Evolutionary conservation across 345 rosid genomes (phyloP), one percentile per base, ranked within the genome.

Genomic region (Lumnitzera racemosa): DNA sequence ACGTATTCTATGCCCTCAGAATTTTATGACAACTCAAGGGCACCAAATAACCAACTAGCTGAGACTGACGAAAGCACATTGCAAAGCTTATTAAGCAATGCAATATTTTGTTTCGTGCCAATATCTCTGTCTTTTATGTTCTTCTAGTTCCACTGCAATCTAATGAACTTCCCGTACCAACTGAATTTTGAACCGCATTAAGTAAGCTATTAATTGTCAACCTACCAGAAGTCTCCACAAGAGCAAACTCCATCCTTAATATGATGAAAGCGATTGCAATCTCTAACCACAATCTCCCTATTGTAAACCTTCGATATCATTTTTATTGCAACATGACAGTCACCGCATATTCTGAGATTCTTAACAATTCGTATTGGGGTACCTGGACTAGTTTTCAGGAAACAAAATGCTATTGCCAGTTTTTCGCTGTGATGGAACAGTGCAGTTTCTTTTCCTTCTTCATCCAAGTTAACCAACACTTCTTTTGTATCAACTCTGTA

Each of bases 401-500:
- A 51, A 64, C 69, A 64, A 51, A 64, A 70, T 11, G 69, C 74
- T 27, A 70, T 56, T 24, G 74, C 74, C 57, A 69, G 48, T 58
- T 63, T 69, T 66, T 70, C 69, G 24, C 65, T 64, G 29, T 64
- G 69, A 54, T 31, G 57, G 61, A 68, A 53, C 29, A 70, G 57
- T 20, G 61, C 73, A 27, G 59, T 29, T 17, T 63, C 73, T 24
- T 64, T 64, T 29, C 60, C 65, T 64, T 70, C 73, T 66, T 76
- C 76, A 27, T 81, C 80, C 68, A 79, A 69, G 57, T 76, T 81
- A 61, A 68, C 74, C 71, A 82, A 69, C 47, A 70, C 81, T 70
- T 79, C 87, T 53, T 60, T 70, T n/a, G 70, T 68, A 58, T 79
- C 64, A n/a, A 62, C 71, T 52, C 76, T 76, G 68, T 76, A 76